Conservation (phyloP, 2,329 filamentous ascomycete genomes). For the Leptodontidium sp. region DNA sequence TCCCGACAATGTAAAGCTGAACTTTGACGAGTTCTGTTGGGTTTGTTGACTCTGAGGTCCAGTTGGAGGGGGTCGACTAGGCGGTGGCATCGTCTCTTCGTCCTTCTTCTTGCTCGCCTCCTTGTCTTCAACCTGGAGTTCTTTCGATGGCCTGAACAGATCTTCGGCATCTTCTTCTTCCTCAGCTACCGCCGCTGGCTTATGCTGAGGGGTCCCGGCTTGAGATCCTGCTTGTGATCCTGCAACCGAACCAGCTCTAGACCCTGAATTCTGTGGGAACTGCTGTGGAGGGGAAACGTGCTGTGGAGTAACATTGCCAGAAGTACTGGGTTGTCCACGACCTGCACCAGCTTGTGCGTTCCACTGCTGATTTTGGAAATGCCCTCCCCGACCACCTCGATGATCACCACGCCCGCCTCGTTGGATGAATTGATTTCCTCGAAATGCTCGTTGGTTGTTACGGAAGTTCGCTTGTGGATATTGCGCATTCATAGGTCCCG, state of each 20-base stretch:
- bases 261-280: slow-evolving; percentile 36
- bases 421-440: slow-evolving; percentile 64
- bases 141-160: slow-evolving; percentile 69
- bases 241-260: slow-evolving; percentile 26
- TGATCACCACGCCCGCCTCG: slow-evolving; percentile 52
- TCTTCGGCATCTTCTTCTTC: slow-evolving; percentile 62
- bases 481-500: slow-evolving; percentile 63
- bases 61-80: slow-evolving; percentile 58
- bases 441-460: slow-evolving; percentile 63
- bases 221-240: slow-evolving; percentile 34
- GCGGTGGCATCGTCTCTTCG: slow-evolving; percentile 61
- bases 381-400: slow-evolving; percentile 61
- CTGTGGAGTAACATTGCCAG: slow-evolving; percentile 47
- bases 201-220: slow-evolving; percentile 44
- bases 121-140: slow-evolving; percentile 69
- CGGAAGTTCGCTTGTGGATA: slow-evolving; percentile 47
- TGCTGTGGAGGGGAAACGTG: slow-evolving; percentile 45
- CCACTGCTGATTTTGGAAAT: slow-evolving; percentile 78
- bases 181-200: slow-evolving; percentile 42
- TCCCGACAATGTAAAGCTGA: slow-evolving; percentile 92
- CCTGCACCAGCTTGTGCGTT: slow-evolving; percentile 64
- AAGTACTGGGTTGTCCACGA: slow-evolving; percentile 53
- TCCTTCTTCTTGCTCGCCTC: slow-evolving; percentile 56
- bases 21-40: slow-evolving; percentile 64
- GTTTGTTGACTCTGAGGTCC: slow-evolving; percentile 48